Conservation (phyloP, 805 yeast species). For the Metschnikowia cubensis region DNA sequence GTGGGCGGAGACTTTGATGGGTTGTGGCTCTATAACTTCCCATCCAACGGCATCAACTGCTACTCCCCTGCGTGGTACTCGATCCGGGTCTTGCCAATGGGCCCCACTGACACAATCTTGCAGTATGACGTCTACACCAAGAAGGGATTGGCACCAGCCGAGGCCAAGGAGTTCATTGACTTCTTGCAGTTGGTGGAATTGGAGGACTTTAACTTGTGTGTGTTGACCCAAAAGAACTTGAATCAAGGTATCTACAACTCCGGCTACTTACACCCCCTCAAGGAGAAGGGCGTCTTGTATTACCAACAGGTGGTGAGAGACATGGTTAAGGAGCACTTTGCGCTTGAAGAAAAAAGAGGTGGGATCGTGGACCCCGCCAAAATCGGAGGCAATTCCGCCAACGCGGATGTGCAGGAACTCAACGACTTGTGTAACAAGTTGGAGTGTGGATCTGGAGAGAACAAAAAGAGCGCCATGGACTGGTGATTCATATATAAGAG, state of each 20-base stretch:
- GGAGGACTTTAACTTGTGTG: constrained; percentile 59
- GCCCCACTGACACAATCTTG: constrained; percentile 51
- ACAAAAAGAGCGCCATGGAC: constrained; percentile 13
- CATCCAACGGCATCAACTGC: constrained; percentile 59
- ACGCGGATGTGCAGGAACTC: constrained; percentile 43
- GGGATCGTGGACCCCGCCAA: constrained; percentile 49
- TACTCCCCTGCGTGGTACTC: constrained; percentile 67
- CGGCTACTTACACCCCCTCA: constrained; percentile 56
- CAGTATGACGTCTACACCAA: constrained; percentile 61
- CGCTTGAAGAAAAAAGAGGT: constrained; percentile 43
- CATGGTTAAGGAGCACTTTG: constrained; percentile 54
- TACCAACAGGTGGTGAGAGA: constrained; percentile 54
- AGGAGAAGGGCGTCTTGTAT: constrained; percentile 55
- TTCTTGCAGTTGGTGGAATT: constrained; percentile 57
- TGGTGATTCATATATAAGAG: constrained; percentile 8
- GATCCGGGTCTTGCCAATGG: constrained; percentile 53
- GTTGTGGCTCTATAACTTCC: constrained; percentile 59
- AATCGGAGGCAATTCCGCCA: constrained; percentile 36
- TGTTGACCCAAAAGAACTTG: constrained; percentile 55
- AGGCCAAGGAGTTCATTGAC: constrained; percentile 59
- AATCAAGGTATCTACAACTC: constrained; percentile 58
- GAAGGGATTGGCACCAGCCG: constrained; percentile 49
- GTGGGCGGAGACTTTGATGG: constrained; percentile 62
- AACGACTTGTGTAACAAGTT: constrained; percentile 47
- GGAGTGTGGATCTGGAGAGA: constrained; percentile 36